Conservation (phyloP, 139 green algal species). For the Monoraphidium neglectum region DNA sequence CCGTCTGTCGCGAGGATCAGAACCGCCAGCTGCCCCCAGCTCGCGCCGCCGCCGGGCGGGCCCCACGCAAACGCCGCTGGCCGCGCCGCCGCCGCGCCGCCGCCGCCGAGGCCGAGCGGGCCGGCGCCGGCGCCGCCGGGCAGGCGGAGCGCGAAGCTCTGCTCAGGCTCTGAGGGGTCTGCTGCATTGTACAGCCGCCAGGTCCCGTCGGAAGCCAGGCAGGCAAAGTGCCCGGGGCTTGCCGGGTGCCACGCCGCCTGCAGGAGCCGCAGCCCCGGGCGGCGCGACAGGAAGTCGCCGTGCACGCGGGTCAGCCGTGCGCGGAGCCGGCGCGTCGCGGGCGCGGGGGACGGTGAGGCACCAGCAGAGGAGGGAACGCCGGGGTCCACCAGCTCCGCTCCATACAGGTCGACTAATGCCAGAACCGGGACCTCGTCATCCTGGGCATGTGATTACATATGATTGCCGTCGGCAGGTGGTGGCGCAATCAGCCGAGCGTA, state of each 20-base stretch:
- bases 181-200: slow-evolving; percentile 28
- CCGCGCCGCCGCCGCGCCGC: background rate
- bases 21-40: slow-evolving; percentile 21
- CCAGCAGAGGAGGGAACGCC: background rate
- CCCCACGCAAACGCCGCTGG: slow-evolving; percentile 23
- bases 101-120: background rate
- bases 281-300: background rate
- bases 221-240: slow-evolving; percentile 27
- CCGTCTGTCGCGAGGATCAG: slow-evolving; percentile 23
- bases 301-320: slow-evolving; percentile 16
- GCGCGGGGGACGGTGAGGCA: background rate
- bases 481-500: background rate
- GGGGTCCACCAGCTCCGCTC: slow-evolving; percentile 6
- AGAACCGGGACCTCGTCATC: slow-evolving; percentile 14
- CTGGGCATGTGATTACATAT: background rate
- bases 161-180: slow-evolving; percentile 18
- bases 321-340: background rate
- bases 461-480: background rate
- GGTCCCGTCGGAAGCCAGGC: slow-evolving; percentile 19
- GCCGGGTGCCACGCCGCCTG: slow-evolving; percentile 32
- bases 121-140: background rate
- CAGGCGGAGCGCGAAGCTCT: slow-evolving; percentile 17
- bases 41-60: background rate
- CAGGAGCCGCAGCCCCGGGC: slow-evolving; percentile 24
- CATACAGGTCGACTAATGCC: slow-evolving; percentile 29